Percentiles rank a stretch among this genome's conserved stretches.
Evolutionary conservation across 2,329 filamentous ascomycete species (phyloP).

Genomic region (Curvularia verruculosa): DNA sequence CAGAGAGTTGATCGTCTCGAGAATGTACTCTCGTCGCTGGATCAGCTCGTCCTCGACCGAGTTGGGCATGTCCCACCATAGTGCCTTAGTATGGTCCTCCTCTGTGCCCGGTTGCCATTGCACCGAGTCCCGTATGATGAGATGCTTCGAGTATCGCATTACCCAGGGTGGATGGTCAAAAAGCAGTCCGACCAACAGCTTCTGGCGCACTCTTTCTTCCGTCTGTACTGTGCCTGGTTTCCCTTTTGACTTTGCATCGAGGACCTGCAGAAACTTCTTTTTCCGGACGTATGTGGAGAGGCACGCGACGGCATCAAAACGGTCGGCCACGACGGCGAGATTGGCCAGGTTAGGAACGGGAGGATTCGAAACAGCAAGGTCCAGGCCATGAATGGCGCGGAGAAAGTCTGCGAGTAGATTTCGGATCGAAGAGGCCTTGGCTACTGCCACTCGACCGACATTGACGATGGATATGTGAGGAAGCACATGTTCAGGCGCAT

Average conservation of each 20-base stretch:
- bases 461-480: constrained; percentile 69
- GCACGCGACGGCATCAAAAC: constrained; percentile 68
- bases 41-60: constrained; percentile 74
- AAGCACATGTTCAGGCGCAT: constrained; percentile 60
- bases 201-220: constrained; percentile 73
- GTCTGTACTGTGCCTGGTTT: constrained; percentile 50
- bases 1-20: constrained; percentile 72
- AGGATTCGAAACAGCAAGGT: constrained; percentile 51
- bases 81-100: constrained; percentile 51
- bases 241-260: constrained; percentile 54
- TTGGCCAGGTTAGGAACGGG: constrained; percentile 69
- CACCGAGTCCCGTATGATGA: constrained; percentile 69
- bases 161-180: constrained; percentile 68
- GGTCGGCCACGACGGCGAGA: constrained; percentile 73
- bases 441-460: constrained; percentile 73
- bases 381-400: constrained; percentile 66
- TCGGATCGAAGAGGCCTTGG: constrained; percentile 64
- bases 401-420: constrained; percentile 71
- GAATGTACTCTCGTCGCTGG: constrained; percentile 67
- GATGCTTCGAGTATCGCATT: constrained; percentile 65
- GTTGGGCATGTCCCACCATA: constrained; percentile 76
- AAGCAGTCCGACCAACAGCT: constrained; percentile 69
- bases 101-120: constrained; percentile 58
- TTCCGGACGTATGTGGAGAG: constrained; percentile 62
- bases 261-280: constrained; percentile 50